These are phyloP conservation scores for Talaromyces sp. DNA, from an alignment of 2,329 filamentous ascomycete genomes.

Conservation along the genomic window DNA sequence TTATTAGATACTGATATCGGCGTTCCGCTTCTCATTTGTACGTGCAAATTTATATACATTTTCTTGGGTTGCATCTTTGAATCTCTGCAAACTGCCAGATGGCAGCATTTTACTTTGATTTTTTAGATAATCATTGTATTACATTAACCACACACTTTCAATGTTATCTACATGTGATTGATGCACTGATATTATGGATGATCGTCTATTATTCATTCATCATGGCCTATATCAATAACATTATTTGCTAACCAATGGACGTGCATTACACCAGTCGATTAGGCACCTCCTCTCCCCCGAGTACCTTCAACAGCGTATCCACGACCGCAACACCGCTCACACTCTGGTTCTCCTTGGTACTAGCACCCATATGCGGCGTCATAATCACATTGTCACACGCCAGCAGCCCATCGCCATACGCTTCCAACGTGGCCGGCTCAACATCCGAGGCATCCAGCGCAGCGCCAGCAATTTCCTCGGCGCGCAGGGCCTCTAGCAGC, in stretches of 20 bases:
- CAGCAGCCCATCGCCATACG: constrained; percentile 24
- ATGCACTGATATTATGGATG: neutral
- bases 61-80: neutral
- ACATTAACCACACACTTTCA: no score
- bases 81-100: no score
- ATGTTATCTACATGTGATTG: no score
- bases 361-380: constrained; percentile 40
- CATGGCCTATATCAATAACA: neutral
- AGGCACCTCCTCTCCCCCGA: constrained; percentile 8
- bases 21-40: neutral
- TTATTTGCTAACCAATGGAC: neutral
- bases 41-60: neutral
- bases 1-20: neutral
- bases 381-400: constrained; percentile 23
- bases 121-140: no score
- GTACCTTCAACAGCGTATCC: constrained; percentile 24
- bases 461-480: constrained; percentile 28
- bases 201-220: neutral
- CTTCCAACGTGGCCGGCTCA: constrained; percentile 28
- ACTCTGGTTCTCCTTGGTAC: constrained; percentile 32
- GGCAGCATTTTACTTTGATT: no score
- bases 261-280: neutral
- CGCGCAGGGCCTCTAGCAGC: constrained; percentile 20
- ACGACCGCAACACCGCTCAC: constrained; percentile 10
- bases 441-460: constrained; percentile 31